Percentiles rank a stretch among this genome's conserved stretches.
These are phyloP conservation scores for Tolypocladium ophioglossoides DNA, from an alignment of 2,329 filamentous ascomycete genomes.

Conservation along the genomic window DNA sequence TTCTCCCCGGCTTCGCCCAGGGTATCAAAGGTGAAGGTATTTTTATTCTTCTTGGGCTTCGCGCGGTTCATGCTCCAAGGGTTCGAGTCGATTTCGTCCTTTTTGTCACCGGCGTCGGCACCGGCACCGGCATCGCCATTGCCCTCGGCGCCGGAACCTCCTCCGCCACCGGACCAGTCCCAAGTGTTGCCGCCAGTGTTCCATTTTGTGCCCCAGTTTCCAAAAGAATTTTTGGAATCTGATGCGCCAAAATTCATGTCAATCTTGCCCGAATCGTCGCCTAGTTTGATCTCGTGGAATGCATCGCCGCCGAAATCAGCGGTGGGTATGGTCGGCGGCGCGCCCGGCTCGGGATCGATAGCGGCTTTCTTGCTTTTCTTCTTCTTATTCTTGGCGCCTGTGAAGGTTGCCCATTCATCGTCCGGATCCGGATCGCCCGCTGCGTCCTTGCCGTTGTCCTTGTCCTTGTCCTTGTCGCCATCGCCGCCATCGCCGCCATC, in stretches of 20 bases:
- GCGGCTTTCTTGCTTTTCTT: constrained; percentile 23
- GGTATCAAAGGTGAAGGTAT: constrained; percentile 36
- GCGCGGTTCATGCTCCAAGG: constrained; percentile 36
- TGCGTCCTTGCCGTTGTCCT: constrained; percentile 20
- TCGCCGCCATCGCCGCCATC: constrained; percentile 2
- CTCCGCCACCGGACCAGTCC: constrained; percentile 26
- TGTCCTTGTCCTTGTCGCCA: constrained; percentile 5
- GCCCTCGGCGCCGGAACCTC: constrained; percentile 10
- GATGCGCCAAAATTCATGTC: constrained; percentile 44
- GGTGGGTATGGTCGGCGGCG: constrained; percentile 15
- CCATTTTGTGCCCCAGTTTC: constrained; percentile 52
- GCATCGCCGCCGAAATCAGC: constrained; percentile 34
- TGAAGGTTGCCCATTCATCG: constrained; percentile 20
- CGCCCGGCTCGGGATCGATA: constrained; percentile 14
- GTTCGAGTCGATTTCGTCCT: constrained; percentile 31
- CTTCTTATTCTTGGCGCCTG: constrained; percentile 25
- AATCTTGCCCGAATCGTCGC: constrained; percentile 45
- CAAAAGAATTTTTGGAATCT: constrained; percentile 35
- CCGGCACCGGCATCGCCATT: constrained; percentile 19
- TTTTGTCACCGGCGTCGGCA: constrained; percentile 25
- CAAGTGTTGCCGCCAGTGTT: constrained; percentile 38
- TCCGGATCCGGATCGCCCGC: constrained; percentile 26
- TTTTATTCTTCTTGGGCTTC: constrained; percentile 41
- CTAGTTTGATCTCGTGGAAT: constrained; percentile 59
- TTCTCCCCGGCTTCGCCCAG: constrained; percentile 30